A percentile compares a stretch with the other conserved stretches of the same genome.
Evolutionary conservation across 2,329 filamentous ascomycete genomes (phyloP).

Genomic region (Fusarium marasasianum): DNA sequence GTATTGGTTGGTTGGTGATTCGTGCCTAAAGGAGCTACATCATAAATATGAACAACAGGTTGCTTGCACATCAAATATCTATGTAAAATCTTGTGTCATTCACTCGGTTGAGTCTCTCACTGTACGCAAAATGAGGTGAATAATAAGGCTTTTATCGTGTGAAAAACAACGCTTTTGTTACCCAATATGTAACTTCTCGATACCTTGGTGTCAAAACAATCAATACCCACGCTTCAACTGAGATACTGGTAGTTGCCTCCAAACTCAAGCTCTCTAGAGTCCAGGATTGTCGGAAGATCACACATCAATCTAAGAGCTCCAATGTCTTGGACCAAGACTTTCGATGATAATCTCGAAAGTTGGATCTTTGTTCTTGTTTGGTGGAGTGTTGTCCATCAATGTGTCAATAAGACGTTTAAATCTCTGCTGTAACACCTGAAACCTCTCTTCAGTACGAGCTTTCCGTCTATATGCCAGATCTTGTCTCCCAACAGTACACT

Average conservation of each 20-base stretch:
- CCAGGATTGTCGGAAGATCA: not conserved
- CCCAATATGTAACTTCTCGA: not conserved
- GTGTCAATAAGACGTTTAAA: not conserved
- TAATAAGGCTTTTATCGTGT: not conserved
- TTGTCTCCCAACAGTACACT: not conserved
- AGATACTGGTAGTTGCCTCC: not conserved
- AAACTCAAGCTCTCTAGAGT: not conserved
- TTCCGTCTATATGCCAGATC: not conserved
- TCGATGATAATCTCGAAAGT: not conserved
- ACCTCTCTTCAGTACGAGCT: not conserved
- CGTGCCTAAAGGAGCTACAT: slow-evolving; percentile 10
- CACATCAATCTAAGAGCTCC: not conserved
- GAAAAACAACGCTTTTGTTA: not conserved
- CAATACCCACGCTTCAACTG: not conserved
- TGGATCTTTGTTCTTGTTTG: not conserved
- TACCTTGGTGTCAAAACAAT: not conserved
- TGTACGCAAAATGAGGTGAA: not conserved
- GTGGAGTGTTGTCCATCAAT: not conserved
- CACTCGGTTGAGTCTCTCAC: not conserved
- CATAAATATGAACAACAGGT: slow-evolving; percentile 1
- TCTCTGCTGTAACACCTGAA: not conserved
- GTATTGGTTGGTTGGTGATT: slow-evolving; percentile 26
- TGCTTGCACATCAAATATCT: not conserved
- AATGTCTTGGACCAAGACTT: not conserved
- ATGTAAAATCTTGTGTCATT: not conserved